phyloP scores from a whole-genome alignment of 2,329 filamentous ascomycete species.

The Paecilomyces sp. region DNA sequence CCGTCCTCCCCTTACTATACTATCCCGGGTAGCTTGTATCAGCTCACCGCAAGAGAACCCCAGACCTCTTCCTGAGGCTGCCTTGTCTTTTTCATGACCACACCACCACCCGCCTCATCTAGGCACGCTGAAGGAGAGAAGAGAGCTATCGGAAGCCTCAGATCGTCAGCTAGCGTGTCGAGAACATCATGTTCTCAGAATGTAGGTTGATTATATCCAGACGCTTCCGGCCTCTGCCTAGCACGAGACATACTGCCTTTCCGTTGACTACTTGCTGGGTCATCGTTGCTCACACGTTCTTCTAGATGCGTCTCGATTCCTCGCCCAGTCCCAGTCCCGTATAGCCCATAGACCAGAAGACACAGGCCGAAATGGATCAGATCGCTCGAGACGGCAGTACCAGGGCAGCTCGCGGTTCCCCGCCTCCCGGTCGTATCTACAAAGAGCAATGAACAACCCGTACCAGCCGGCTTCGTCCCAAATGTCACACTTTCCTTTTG shows the following conservation, averaged over 20 bases:
- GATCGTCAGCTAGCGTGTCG: constrained; percentile 4
- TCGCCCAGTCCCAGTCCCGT: constrained; percentile 91
- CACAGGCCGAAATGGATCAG: constrained; percentile 39
- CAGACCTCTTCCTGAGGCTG: not conserved
- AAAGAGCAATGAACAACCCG: constrained; percentile 60
- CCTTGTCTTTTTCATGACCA: not conserved
- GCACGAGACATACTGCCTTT: constrained; percentile 14
- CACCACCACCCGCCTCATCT: not conserved
- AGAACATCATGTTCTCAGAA: constrained; percentile 70
- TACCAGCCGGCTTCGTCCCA: constrained; percentile 69
- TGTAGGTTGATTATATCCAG: constrained; percentile 53
- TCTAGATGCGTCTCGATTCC: constrained; percentile 88
- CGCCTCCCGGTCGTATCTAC: constrained; percentile 43
- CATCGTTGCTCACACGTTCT: constrained; percentile 12
- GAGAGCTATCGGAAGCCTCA: not conserved
- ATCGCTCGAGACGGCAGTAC: constrained; percentile 39
- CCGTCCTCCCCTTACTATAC: not conserved
- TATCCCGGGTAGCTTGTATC: not conserved
- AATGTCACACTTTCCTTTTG: constrained; percentile 69
- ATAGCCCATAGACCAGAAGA: constrained; percentile 64
- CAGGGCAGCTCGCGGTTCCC: constrained; percentile 41
- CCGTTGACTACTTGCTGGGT: constrained; percentile 14
- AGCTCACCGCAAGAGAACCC: not conserved
- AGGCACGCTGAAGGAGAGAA: not conserved
- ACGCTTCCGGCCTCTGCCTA: not conserved